These are phyloP conservation scores for Sphagnum contortum DNA, from an alignment of 225 moss, liverwort and hornwort genomes.

Conservation along the genomic window DNA sequence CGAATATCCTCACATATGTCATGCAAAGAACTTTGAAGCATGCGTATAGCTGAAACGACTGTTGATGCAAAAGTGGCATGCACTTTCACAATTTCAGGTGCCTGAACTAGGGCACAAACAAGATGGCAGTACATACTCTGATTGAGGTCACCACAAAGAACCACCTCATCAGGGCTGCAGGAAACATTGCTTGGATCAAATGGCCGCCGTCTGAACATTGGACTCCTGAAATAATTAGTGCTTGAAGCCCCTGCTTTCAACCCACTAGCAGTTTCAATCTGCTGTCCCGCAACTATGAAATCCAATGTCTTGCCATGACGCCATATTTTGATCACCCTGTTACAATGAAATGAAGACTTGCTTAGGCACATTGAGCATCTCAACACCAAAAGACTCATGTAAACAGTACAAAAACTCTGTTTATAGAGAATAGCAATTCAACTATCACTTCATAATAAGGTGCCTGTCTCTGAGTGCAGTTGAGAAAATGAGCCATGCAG, in stretches of 20 bases:
- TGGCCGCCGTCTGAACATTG: constrained; percentile 14
- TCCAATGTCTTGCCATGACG: background rate
- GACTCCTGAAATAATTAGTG: constrained; percentile 18
- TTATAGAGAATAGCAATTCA: background rate
- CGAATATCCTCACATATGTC: constrained; percentile 32
- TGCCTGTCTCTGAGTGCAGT: background rate
- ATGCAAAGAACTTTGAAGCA: constrained; percentile 4
- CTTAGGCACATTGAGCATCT: background rate
- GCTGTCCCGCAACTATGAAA: background rate
- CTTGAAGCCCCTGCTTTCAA: constrained; percentile 8
- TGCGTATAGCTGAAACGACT: constrained; percentile 2
- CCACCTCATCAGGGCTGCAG: constrained; percentile 22
- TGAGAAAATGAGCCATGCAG: background rate
- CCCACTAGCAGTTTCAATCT: constrained; percentile 4
- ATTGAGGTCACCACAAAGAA: constrained; percentile 1
- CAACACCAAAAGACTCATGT: background rate
- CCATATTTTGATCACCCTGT: too few species aligned
- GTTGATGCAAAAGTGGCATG: constrained; percentile 1
- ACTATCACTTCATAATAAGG: background rate
- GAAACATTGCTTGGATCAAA: constrained; percentile 8
- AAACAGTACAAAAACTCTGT: background rate
- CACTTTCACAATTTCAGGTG: background rate
- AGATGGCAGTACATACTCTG: constrained; percentile 39
- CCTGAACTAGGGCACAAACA: constrained; percentile 19
- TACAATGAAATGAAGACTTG: too few species aligned